These are phyloP conservation scores for Paratinospora sagittata DNA, from an alignment of 164 flowering plant species.

Conservation along the genomic window DNA sequence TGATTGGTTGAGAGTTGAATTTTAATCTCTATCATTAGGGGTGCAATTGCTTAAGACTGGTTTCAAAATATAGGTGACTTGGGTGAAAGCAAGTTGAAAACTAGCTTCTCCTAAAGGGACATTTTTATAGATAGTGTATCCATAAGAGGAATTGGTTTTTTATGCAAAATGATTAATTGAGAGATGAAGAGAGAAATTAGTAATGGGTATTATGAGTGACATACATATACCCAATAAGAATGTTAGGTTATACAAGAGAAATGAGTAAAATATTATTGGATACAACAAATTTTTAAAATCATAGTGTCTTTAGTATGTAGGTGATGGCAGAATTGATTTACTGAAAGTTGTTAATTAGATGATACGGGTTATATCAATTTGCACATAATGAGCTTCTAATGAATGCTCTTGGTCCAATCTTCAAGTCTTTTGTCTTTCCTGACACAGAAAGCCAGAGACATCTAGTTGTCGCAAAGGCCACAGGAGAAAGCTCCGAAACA, in stretches of 20 bases:
- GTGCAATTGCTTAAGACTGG: too few relatives aligned
- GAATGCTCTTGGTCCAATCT: not conserved
- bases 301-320: not conserved
- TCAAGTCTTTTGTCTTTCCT: slow-evolving; percentile 6
- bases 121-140: too few relatives aligned
- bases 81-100: too few relatives aligned
- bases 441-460: slow-evolving; percentile 37
- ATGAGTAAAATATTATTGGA: not conserved
- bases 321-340: not conserved
- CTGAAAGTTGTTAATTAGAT: not conserved
- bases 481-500: slow-evolving; percentile 65
- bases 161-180: too few relatives aligned
- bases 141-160: too few relatives aligned
- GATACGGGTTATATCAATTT: not conserved
- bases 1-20: too few relatives aligned
- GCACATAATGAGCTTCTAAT: not conserved
- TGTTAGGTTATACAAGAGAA: not conserved
- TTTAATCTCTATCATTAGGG: too few relatives aligned
- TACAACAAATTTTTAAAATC: not conserved
- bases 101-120: too few relatives aligned
- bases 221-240: not conserved
- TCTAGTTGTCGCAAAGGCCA: slow-evolving; percentile 47
- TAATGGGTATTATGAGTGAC: too few relatives aligned
- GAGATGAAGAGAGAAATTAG: too few relatives aligned
- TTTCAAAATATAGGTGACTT: too few relatives aligned